Evolutionary conservation across 768 basidiomycete species (phyloP).

Genomic region (Polyporus arcularius): DNA sequence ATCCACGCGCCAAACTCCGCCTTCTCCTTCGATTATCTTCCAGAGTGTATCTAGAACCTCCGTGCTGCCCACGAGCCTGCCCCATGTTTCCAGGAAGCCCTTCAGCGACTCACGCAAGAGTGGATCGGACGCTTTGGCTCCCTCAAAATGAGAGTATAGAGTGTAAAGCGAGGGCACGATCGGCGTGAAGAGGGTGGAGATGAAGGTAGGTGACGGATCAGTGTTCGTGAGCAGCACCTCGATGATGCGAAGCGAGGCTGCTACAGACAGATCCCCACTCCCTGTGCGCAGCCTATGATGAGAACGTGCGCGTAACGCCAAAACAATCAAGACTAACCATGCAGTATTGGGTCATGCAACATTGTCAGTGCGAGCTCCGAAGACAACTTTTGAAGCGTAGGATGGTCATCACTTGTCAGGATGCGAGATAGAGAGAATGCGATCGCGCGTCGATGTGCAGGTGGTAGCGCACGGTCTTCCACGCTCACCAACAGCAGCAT

Average conservation of each 20-base stretch:
- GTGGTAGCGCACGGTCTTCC: slow-evolving; percentile 34
- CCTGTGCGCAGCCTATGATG: neutral
- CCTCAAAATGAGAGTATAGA: slow-evolving; percentile 55
- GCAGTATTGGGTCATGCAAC: slow-evolving; percentile 42
- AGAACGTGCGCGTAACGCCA: neutral
- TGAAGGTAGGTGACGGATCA: slow-evolving; percentile 74
- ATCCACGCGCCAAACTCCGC: slow-evolving; percentile 57
- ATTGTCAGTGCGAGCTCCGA: slow-evolving; percentile 43
- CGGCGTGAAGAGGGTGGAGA: slow-evolving; percentile 65
- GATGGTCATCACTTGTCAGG: slow-evolving; percentile 42
- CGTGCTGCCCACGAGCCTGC: slow-evolving; percentile 53
- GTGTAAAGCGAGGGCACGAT: slow-evolving; percentile 69
- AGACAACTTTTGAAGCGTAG: slow-evolving; percentile 31
- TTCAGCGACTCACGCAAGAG: slow-evolving; percentile 56
- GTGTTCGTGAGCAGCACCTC: slow-evolving; percentile 66
- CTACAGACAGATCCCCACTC: slow-evolving; percentile 30
- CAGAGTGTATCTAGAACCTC: slow-evolving; percentile 61
- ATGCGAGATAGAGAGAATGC: slow-evolving; percentile 72
- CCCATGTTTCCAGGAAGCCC: slow-evolving; percentile 75
- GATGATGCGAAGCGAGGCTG: slow-evolving; percentile 50
- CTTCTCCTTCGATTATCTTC: slow-evolving; percentile 54
- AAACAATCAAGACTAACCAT: neutral
- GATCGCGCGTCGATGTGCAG: slow-evolving; percentile 57
- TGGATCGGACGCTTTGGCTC: slow-evolving; percentile 63
- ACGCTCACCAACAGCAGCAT: slow-evolving; percentile 52